Evolutionary conservation across 345 rosid genomes (phyloP).

Genomic region (Pistacia vera): DNA sequence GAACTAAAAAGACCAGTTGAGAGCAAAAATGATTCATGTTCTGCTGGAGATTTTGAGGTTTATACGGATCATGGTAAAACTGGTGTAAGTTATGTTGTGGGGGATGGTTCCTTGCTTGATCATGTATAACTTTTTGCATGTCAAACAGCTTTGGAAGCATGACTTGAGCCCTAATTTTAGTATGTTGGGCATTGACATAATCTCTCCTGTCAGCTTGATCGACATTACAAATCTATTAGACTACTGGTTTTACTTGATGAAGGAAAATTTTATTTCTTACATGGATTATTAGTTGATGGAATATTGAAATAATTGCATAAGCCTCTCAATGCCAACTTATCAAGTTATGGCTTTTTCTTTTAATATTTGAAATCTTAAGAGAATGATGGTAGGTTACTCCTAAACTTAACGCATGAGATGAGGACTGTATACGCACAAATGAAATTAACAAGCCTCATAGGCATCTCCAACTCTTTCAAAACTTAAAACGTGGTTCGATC

Average conservation of each 20-base stretch:
- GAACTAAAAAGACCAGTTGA: constrained; percentile 52
- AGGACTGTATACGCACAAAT: too few relatives aligned
- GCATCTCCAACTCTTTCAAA: too few relatives aligned
- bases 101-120: not conserved
- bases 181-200: not conserved
- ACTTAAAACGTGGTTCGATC: too few relatives aligned
- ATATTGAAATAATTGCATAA: too few relatives aligned
- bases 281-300: too few relatives aligned
- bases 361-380: too few relatives aligned
- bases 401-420: too few relatives aligned
- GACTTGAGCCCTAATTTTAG: not conserved
- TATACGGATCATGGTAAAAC: constrained; percentile 38
- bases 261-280: too few relatives aligned
- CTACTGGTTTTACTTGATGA: not conserved
- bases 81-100: constrained; percentile 38
- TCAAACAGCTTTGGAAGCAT: not conserved
- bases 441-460: too few relatives aligned
- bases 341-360: not conserved
- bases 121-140: not conserved
- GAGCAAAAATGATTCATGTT: constrained; percentile 24
- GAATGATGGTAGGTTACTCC: too few relatives aligned
- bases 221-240: not conserved
- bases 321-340: not conserved
- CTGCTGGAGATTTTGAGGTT: constrained; percentile 58
- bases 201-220: not conserved